Base-by-base conservation (phyloP, 495 filamentous ascomycete genomes). In the Penicillium turbatum region DNA sequence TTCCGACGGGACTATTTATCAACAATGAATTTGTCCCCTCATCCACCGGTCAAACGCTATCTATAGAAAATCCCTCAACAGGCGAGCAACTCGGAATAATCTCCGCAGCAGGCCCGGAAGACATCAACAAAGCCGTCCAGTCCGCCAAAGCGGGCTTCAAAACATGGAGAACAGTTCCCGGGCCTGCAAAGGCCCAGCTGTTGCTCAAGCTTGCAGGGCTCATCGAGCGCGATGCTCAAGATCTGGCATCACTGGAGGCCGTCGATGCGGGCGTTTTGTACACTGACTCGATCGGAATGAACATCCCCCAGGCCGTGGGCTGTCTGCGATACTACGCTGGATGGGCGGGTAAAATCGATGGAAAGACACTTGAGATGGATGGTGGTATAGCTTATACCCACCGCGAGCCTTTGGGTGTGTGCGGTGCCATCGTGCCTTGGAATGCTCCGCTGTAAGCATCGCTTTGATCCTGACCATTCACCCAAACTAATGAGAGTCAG, bases 41-140 rank as follows among this genome's bases (percentile, higher is more conserved):
- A 1, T 46, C 31, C 0, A 60, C 51, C 1, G 56, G 54, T 16
- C 45, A 51, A 17, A 69, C 45, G 1, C 48, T 71, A 15, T 13
- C 34, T 11, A 54, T 66, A 15, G 60, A 66, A 10, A 72, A 67
- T 32, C 61, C 66, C 3, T 51, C 66, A 54, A 72, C 64, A 29
- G 70, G 63, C 45, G 63, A 63, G 19, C 24, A 38, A 15, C 65
- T 70, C 29, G 63, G 59, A 31, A 41, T 43, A 11, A 62, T 73
- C 36, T 59, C 56, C 1, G 63, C 59, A 16, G 70, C 63, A 0
- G 59, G 56, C 5, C 16, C 35, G 7, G 56, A 60, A 6, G 70
- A 73, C 40, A 78, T 86, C 10, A 70, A 78, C 24, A 68, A 76
- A 5, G 85, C 84, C 8, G 77, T 80, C 29, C 63, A 70, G 2